Evolutionary conservation across 495 filamentous ascomycete species (phyloP), one percentile per base, ranked within the genome.

Genomic region (Pyronema omphalodes): DNA sequence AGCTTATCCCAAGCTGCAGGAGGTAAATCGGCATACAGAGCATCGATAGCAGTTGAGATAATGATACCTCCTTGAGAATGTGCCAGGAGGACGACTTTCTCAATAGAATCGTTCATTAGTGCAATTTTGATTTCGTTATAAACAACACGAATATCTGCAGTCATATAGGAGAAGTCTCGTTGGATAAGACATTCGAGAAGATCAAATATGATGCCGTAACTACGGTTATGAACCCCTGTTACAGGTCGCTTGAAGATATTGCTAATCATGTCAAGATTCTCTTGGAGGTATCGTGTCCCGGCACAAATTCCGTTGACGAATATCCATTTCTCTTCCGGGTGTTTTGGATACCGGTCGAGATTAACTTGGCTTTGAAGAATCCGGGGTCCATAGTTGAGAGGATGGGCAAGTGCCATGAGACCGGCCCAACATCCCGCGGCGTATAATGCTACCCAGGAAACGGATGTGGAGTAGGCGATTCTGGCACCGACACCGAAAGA

Each of bases 1-100:
- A 93, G 71, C 52, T 83, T 80, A 0, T 70, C 65, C 14, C 88
- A 70, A 1, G 80, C 66, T 43, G 80, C 73, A 35, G 80, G 77
- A 0, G 83, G 80, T 0, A 91, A 63, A 59, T 89, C 85, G 58
- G 80, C 76, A 7, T 89, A 71, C 7, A 94, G 74, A 76, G 81
- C 83, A 70, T 94, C 87, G 1, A 89, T 62, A 9, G 86, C 78
- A 51, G 88, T 66, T 0, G 79, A 73, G 5, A 80, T 76, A 64
- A 88, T 80, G 54, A 93, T 84, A 12, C 76, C 87, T 1, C 87
- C 87, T 64, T 93, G 86, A 15, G 79, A 84, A 64, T 94, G 87
- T 34, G 85, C 71, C 44, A 93, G 76, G 18, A 93, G 73, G 52
- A 93, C 71, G 11, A 91, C 76, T 59, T 86, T 89, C 18, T 76